Evolutionary conservation across 2,329 filamentous ascomycete genomes (phyloP), one percentile per base, ranked within the genome.

Genomic region (Tolypocladium sp.): DNA sequence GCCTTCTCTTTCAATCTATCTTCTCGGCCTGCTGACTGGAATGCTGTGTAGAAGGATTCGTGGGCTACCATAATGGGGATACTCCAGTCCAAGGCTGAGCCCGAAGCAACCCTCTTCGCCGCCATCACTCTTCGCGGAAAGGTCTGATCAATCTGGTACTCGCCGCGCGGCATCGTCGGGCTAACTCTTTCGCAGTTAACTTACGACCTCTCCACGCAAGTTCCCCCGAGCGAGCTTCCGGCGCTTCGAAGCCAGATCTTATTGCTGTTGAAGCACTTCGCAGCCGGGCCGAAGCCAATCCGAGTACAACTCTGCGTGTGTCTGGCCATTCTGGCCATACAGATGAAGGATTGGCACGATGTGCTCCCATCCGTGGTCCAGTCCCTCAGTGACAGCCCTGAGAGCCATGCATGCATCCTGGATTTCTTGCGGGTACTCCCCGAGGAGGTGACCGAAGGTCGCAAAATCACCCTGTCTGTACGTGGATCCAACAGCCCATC

Each of bases 401-500:
- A 87, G 70, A 91, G 89, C 72, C 86, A 94, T 68, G 86, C 92
- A 64, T 94, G 90, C 73, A 89, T 97, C 69, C 82, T 99, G 70
- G 94, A 99, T 75, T 99, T 99, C 75, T 82, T 99, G 65, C 92
- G 91, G 74, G 92, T 99, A 69, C 86, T 99, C 65, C 94, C 94
- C 59, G 94, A 99, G 81, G 94, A 99, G 83, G 94, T 99, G 71
- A 97, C 91, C 67, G 93, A 99, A 82, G 94, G 94, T 78, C 91
- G 94, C 78, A 99, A 97, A 81, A 97, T 99, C 83, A 96, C 92
- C 82, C 84, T 99, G 78, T 92, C 91, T 85, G 92, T 96, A 94
- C 80, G 91, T 93, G 83, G 86, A 88, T 79, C 80, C 79, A 79
- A 74, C 67, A 77, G 69, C 72, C 72, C 49, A 77, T 74, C 78